phyloP scores from a whole-genome alignment of 208 protist species.

The Acanthamoeba triangularis region DNA sequence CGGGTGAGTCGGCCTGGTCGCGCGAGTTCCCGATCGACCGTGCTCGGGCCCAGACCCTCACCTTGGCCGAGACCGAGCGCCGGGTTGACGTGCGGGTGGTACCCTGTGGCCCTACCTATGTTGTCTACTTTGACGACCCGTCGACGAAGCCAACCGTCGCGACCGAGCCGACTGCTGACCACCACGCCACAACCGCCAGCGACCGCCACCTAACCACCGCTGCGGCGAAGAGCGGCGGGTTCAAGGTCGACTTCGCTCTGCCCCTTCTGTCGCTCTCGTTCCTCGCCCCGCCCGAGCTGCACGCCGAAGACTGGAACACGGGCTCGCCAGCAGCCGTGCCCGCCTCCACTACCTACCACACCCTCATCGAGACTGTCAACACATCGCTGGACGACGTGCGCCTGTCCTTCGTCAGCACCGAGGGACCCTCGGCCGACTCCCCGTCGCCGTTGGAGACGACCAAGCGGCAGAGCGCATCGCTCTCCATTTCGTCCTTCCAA shows the following conservation, averaged over 20 bases:
- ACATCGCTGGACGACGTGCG: constrained; percentile 2
- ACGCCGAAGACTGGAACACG: background rate
- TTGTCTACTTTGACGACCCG: background rate
- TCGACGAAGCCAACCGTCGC: background rate
- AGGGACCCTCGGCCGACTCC: background rate
- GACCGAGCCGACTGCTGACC: background rate
- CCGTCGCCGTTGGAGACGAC: background rate
- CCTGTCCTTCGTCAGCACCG: background rate
- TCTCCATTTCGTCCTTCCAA: constrained; percentile 19
- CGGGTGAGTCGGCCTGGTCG: constrained; percentile 2
- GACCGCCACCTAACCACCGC: background rate
- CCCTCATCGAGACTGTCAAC: constrained; percentile 27
- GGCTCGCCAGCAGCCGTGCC: background rate
- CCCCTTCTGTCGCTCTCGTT: constrained; percentile 46
- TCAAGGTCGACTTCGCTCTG: background rate
- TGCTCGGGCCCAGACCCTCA: background rate
- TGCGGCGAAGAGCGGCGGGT: background rate
- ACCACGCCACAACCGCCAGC: background rate
- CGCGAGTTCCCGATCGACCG: constrained; percentile 41
- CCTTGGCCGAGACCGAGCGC: background rate
- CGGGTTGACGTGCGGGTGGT: background rate
- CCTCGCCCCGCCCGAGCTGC: background rate
- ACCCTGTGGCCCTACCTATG: background rate
- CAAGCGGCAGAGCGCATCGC: background rate
- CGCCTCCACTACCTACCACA: constrained; percentile 12